A percentile compares a stretch with the other conserved stretches of the same genome.
Conservation (phyloP, 345 rosid genomes). For the Lumnitzera littorea region DNA sequence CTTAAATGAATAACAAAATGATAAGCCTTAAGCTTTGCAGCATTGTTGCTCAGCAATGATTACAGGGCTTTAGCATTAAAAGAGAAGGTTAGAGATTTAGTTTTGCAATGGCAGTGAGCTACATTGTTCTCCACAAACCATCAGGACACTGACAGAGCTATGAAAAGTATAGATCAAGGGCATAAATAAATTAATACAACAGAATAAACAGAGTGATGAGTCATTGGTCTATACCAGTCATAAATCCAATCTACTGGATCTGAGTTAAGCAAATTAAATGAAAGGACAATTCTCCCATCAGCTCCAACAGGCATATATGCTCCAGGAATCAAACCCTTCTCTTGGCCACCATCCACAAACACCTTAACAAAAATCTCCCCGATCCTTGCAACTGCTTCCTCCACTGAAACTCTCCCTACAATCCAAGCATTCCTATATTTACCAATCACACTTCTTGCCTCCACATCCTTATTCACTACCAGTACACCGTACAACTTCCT, state of each 20-base stretch:
- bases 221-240: conserved; percentile 52
- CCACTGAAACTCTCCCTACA: conserved; percentile 42
- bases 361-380: conserved; percentile 65
- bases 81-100: too few species aligned
- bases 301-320: conserved; percentile 97
- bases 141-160: too few species aligned
- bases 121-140: too few species aligned
- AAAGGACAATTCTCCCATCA: conserved; percentile 80
- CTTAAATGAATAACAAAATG: too few species aligned
- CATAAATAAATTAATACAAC: too few species aligned
- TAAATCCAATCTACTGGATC: conserved; percentile 80
- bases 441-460: conserved; percentile 57
- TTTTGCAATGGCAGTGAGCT: too few species aligned
- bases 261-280: conserved; percentile 79
- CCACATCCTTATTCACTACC: conserved; percentile 46
- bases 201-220: not conserved
- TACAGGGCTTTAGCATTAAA: too few species aligned
- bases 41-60: too few species aligned
- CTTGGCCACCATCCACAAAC: conserved; percentile 82
- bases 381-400: conserved; percentile 30
- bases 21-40: too few species aligned
- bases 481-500: conserved; percentile 44
- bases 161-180: too few species aligned
- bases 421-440: conserved; percentile 89
- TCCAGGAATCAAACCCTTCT: conserved; percentile 57